Percentiles rank a stretch among this genome's conserved stretches.
These are phyloP conservation scores for Suillus brevipes DNA, from an alignment of 768 basidiomycete genomes.

Conservation along the genomic window DNA sequence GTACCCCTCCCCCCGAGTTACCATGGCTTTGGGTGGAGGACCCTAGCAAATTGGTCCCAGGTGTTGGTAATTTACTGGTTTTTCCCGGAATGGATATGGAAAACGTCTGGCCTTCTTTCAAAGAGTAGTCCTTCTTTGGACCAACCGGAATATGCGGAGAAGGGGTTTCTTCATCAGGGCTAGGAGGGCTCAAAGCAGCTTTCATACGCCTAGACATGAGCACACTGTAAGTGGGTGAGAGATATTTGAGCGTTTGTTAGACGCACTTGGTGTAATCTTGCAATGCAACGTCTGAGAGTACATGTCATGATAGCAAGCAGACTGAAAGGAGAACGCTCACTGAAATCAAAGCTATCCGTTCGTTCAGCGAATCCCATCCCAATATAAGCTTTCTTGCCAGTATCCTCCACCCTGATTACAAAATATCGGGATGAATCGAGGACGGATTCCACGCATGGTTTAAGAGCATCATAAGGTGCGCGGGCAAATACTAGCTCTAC, in stretches of 20 bases:
- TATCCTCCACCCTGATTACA: slow-evolving; percentile 87
- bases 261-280: slow-evolving; percentile 83
- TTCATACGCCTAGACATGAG: slow-evolving; percentile 51
- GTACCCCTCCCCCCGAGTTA: slow-evolving; percentile 46
- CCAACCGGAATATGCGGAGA: slow-evolving; percentile 75
- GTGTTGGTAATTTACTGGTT: slow-evolving; percentile 36
- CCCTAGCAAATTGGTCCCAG: slow-evolving; percentile 40
- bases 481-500: slow-evolving; percentile 74
- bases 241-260: neutral
- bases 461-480: slow-evolving; percentile 74
- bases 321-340: slow-evolving; percentile 45
- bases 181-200: slow-evolving; percentile 58
- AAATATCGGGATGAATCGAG: slow-evolving; percentile 95
- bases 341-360: slow-evolving; percentile 89
- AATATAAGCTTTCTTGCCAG: slow-evolving; percentile 85
- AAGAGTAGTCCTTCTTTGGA: slow-evolving; percentile 89
- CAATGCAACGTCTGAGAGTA: slow-evolving; percentile 68
- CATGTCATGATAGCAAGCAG: slow-evolving; percentile 9
- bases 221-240: slow-evolving; percentile 7
- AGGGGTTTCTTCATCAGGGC: slow-evolving; percentile 41
- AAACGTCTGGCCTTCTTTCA: slow-evolving; percentile 96
- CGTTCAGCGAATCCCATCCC: slow-evolving; percentile 92
- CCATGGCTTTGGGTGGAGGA: slow-evolving; percentile 29
- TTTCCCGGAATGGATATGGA: slow-evolving; percentile 90
- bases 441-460: slow-evolving; percentile 91